phyloP scores from a whole-genome alignment of 192 early-diverging fungal species.

The Coemansia sp. region DNA sequence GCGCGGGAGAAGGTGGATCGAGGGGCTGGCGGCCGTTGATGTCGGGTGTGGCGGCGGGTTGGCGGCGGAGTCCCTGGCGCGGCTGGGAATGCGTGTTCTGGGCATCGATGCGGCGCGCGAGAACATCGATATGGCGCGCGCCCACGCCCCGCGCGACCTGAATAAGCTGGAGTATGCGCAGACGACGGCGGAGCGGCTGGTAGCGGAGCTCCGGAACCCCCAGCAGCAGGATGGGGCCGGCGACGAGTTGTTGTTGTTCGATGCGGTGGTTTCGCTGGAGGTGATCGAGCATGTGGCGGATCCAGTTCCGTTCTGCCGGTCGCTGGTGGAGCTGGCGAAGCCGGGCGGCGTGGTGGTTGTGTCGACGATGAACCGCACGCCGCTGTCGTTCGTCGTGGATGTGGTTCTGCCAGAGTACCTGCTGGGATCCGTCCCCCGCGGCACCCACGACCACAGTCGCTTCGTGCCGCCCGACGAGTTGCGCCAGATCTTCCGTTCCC shows the following conservation, averaged over 20 bases:
- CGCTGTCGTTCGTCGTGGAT: conserved; percentile 71
- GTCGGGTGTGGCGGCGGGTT: conserved; percentile 96
- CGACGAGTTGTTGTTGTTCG: conserved; percentile 53
- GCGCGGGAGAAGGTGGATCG: not conserved
- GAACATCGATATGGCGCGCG: conserved; percentile 76
- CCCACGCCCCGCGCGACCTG: conserved; percentile 65
- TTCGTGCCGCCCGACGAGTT: conserved; percentile 80
- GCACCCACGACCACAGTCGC: conserved; percentile 85
- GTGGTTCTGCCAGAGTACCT: conserved; percentile 82
- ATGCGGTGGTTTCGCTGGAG: conserved; percentile 83
- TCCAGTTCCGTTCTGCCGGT: conserved; percentile 68
- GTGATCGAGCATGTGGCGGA: conserved; percentile 91
- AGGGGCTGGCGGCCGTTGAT: conserved; percentile 69
- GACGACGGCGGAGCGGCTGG: conserved; percentile 60
- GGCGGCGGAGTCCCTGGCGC: conserved; percentile 79
- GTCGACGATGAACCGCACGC: conserved; percentile 91
- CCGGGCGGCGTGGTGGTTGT: conserved; percentile 74
- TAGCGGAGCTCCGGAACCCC: too few relatives aligned
- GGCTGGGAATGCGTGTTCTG: conserved; percentile 69
- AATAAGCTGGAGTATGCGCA: conserved; percentile 41
- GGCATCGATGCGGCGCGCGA: conserved; percentile 87
- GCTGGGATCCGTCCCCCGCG: conserved; percentile 71
- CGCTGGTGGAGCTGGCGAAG: conserved; percentile 64
- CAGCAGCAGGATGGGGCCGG: conserved; percentile 22
- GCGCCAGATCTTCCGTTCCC: conserved; percentile 39